phyloP scores from a whole-genome alignment of 2,329 filamentous ascomycete species.

The Leptographium procerum region DNA sequence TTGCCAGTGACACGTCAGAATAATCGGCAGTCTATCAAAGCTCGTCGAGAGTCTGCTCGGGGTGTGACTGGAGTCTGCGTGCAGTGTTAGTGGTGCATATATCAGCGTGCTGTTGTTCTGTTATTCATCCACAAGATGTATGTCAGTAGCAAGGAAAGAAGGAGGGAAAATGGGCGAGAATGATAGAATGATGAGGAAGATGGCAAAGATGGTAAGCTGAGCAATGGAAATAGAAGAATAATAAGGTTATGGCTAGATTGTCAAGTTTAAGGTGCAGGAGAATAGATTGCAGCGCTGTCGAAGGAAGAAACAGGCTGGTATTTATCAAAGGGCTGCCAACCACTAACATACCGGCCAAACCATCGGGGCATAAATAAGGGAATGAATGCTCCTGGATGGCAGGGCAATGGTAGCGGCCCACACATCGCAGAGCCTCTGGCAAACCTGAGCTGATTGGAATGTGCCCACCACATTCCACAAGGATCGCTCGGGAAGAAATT shows the following conservation, averaged over 20 bases:
- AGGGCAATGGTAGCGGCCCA: background rate
- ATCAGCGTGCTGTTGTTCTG: too few relatives aligned
- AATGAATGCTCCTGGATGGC: background rate
- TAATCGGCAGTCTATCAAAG: too few relatives aligned
- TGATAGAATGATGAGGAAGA: background rate
- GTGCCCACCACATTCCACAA: background rate
- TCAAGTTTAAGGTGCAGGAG: background rate
- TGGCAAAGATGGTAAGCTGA: background rate
- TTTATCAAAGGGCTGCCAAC: background rate
- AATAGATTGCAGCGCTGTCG: too few relatives aligned
- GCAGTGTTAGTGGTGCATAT: too few relatives aligned
- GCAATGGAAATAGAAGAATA: background rate
- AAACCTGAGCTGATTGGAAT: background rate
- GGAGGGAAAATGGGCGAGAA: too few relatives aligned
- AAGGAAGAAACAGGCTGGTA: background rate
- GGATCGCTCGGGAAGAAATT: background rate
- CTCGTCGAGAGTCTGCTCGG: too few relatives aligned
- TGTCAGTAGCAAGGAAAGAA: too few relatives aligned
- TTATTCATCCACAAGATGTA: too few relatives aligned
- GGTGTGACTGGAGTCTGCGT: too few relatives aligned
- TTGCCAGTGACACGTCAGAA: background rate
- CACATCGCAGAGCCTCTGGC: background rate
- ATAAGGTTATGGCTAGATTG: background rate
- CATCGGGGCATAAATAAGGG: background rate
- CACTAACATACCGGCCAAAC: background rate